Evolutionary conservation across 75 land plant genomes (phyloP).

Genomic region (Selaginella tamariscina): DNA sequence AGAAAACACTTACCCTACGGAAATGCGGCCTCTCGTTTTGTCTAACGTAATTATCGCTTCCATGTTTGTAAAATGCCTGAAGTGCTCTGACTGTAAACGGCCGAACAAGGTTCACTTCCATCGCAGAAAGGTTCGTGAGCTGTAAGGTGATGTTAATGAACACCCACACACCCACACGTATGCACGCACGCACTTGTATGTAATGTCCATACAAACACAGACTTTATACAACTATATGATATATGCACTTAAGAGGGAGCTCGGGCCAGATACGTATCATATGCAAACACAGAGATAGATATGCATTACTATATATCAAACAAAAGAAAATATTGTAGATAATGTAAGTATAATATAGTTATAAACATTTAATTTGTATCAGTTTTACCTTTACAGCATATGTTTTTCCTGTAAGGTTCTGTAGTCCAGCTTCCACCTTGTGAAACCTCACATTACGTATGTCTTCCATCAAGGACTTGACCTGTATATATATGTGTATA

Average conservation of each 20-base stretch:
- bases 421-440: conserved; percentile 81
- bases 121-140: conserved; percentile 87
- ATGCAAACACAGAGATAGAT: too few relatives aligned
- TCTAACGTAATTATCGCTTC: conserved; percentile 55
- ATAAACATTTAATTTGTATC: too few relatives aligned
- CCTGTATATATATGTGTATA: too few relatives aligned
- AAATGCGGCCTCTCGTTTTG: too few relatives aligned
- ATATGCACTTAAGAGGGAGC: background rate
- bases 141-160: too few relatives aligned
- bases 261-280: too few relatives aligned
- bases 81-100: conserved; percentile 70
- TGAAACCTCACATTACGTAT: conserved; percentile 89
- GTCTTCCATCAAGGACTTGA: conserved; percentile 84
- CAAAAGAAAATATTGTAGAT: too few relatives aligned
- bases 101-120: conserved; percentile 94
- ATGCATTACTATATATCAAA: too few relatives aligned
- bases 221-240: conserved; percentile 3
- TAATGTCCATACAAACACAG: background rate
- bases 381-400: conserved; percentile 77
- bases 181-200: background rate
- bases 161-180: too few relatives aligned
- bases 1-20: too few relatives aligned
- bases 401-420: conserved; percentile 51
- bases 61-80: conserved; percentile 81
- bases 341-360: too few relatives aligned